Conservation (phyloP, 495 filamentous ascomycete genomes). For the Jackrogersella multiformis region DNA sequence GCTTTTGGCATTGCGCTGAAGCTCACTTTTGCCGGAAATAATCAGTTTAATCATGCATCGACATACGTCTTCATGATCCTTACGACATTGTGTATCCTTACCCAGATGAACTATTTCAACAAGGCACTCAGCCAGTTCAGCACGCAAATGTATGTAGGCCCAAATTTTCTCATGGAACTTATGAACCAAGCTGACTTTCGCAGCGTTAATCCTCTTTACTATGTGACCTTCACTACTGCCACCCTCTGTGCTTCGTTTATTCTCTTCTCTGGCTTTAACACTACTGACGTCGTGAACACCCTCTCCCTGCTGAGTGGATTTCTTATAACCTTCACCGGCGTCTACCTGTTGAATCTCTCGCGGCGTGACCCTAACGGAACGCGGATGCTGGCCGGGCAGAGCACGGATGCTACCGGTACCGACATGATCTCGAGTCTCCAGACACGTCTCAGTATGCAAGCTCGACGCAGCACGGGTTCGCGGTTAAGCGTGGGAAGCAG, state of each 20-base stretch:
- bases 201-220: slow-evolving; percentile 98
- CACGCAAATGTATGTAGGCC: slow-evolving; percentile 82
- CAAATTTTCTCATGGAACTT: neutral
- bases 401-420: slow-evolving; percentile 82
- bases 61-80: slow-evolving; percentile 98
- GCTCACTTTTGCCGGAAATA: slow-evolving; percentile 87
- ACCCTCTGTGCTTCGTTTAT: slow-evolving; percentile 97
- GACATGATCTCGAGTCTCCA: slow-evolving; percentile 89
- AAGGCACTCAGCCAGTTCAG: slow-evolving; percentile 97
- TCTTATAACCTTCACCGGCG: slow-evolving; percentile 94
- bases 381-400: slow-evolving; percentile 69
- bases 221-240: slow-evolving; percentile 98
- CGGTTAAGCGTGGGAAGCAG: slow-evolving; percentile 67
- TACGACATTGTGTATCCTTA: slow-evolving; percentile 89
- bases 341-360: slow-evolving; percentile 95
- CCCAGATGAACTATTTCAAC: slow-evolving; percentile 99
- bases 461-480: slow-evolving; percentile 65
- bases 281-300: slow-evolving; percentile 90
- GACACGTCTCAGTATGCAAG: slow-evolving; percentile 92
- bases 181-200: slow-evolving; percentile 44
- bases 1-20: slow-evolving; percentile 97
- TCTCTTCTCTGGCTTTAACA: slow-evolving; percentile 97
- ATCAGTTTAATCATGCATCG: slow-evolving; percentile 91
- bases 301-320: slow-evolving; percentile 94
- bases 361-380: slow-evolving; percentile 87